phyloP scores from a whole-genome alignment of 2,329 filamentous ascomycete species.

The Sordariomycetes sp. region DNA sequence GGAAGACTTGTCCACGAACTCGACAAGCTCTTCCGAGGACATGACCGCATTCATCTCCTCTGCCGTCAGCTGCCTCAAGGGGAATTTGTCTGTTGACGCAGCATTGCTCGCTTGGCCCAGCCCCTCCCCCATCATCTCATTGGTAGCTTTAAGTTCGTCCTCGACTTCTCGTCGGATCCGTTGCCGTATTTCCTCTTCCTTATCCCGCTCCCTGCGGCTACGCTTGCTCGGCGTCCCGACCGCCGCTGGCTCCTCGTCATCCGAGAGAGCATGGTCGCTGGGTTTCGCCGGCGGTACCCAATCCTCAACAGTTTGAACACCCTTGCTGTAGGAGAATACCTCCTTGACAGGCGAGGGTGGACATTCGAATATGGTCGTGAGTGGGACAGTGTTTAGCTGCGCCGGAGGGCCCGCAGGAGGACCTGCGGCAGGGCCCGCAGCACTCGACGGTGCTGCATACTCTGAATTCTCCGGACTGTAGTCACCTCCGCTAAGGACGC shows the following conservation, averaged over 20 bases:
- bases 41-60: slow-evolving; percentile 89
- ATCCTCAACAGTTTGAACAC: slow-evolving; percentile 78
- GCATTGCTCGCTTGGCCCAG: slow-evolving; percentile 29
- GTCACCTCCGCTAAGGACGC: slow-evolving; percentile 72
- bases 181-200: slow-evolving; percentile 81
- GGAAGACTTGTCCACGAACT: slow-evolving; percentile 89
- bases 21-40: slow-evolving; percentile 83
- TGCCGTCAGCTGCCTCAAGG: slow-evolving; percentile 64
- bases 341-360: slow-evolving; percentile 68
- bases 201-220: slow-evolving; percentile 68
- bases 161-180: slow-evolving; percentile 84
- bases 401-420: slow-evolving; percentile 46
- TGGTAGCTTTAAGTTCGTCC: slow-evolving; percentile 72
- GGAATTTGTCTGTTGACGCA: slow-evolving; percentile 45
- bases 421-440: slow-evolving; percentile 31
- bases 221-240: slow-evolving; percentile 58
- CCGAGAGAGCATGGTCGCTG: slow-evolving; percentile 47
- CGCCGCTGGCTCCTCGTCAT: slow-evolving; percentile 48
- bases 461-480: slow-evolving; percentile 67
- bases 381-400: slow-evolving; percentile 61
- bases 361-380: slow-evolving; percentile 72
- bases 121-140: slow-evolving; percentile 46
- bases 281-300: slow-evolving; percentile 48
- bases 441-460: slow-evolving; percentile 34
- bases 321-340: slow-evolving; percentile 93